Conservation (phyloP, 2,329 filamentous ascomycete genomes). For the Alternaria sp. region DNA sequence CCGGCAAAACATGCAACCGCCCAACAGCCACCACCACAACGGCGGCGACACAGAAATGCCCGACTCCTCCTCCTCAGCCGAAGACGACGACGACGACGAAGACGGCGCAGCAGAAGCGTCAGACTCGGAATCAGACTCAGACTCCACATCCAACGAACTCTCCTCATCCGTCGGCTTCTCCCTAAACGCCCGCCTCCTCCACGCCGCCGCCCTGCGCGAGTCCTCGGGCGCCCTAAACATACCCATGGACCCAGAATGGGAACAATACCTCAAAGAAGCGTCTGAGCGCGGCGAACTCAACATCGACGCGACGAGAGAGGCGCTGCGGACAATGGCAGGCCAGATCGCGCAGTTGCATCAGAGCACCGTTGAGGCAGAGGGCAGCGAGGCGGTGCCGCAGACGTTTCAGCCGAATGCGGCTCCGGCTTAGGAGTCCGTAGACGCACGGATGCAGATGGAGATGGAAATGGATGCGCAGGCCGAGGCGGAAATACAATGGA, state of each 20-base stretch:
- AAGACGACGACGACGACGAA: conserved; percentile 2
- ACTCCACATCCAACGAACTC: conserved; percentile 6
- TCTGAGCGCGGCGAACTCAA: conserved; percentile 64
- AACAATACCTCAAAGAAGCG: conserved; percentile 75
- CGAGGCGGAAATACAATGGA: background rate
- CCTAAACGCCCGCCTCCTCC: conserved; percentile 67
- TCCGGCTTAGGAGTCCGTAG: conserved; percentile 20
- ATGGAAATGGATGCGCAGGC: background rate
- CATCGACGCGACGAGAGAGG: conserved; percentile 41
- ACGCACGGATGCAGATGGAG: background rate
- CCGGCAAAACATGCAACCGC: background rate
- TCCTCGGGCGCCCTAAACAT: conserved; percentile 58
- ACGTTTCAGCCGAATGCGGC: conserved; percentile 23
- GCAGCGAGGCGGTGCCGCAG: conserved; percentile 11
- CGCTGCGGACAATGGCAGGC: conserved; percentile 38
- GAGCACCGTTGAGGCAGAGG: conserved; percentile 14
- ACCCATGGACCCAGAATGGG: conserved; percentile 73
- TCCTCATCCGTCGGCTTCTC: conserved; percentile 64
- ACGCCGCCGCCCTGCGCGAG: conserved; percentile 67
- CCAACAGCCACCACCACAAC: background rate
- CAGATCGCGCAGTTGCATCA: conserved; percentile 35
- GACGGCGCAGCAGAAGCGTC: background rate
- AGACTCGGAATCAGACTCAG: background rate
- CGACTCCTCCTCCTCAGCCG: conserved; percentile 2
- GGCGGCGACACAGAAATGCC: conserved; percentile 16